Percentiles rank a stretch among this genome's conserved stretches.
phyloP scores from a whole-genome alignment of 768 basidiomycete species.

The Hebeloma cylindrosporum region DNA sequence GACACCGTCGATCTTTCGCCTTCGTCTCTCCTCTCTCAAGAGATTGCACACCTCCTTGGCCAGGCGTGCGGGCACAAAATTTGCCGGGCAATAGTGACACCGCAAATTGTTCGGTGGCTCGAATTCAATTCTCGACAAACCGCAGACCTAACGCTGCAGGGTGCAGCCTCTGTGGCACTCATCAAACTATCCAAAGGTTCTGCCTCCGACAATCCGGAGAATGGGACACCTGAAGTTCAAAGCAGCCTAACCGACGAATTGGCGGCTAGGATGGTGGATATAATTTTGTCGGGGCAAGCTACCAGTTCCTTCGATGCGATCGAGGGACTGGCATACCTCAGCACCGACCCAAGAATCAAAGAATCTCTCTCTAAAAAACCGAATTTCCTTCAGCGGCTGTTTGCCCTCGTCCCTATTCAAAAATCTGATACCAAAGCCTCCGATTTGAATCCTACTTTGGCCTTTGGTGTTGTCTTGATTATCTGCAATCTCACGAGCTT shows the following conservation, averaged over 20 bases:
- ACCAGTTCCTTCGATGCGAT: constrained; percentile 61
- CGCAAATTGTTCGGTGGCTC: constrained; percentile 67
- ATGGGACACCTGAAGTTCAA: constrained; percentile 15
- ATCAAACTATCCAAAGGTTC: constrained; percentile 73
- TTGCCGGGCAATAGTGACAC: constrained; percentile 61
- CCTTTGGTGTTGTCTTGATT: constrained; percentile 79
- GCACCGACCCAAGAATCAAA: constrained; percentile 60
- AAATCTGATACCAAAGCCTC: constrained; percentile 29
- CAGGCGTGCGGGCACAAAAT: constrained; percentile 75
- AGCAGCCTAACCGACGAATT: constrained; percentile 43
- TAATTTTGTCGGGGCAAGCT: constrained; percentile 45
- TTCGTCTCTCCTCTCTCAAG: constrained; percentile 47
- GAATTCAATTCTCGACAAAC: constrained; percentile 52
- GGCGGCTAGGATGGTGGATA: constrained; percentile 53
- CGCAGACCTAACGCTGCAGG: constrained; percentile 47
- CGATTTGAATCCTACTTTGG: constrained; percentile 48
- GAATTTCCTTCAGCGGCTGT: constrained; percentile 55
- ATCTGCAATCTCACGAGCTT: constrained; percentile 73
- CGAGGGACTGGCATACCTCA: constrained; percentile 87
- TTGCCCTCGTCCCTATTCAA: constrained; percentile 54
- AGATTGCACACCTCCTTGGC: constrained; percentile 71
- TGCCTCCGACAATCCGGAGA: constrained; percentile 43
- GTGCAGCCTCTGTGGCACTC: constrained; percentile 69
- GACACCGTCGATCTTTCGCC: constrained; percentile 71
- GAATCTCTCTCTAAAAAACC: constrained; percentile 56